Conservation (phyloP, 305 asterid genomes). For the Solanum hybrid region DNA sequence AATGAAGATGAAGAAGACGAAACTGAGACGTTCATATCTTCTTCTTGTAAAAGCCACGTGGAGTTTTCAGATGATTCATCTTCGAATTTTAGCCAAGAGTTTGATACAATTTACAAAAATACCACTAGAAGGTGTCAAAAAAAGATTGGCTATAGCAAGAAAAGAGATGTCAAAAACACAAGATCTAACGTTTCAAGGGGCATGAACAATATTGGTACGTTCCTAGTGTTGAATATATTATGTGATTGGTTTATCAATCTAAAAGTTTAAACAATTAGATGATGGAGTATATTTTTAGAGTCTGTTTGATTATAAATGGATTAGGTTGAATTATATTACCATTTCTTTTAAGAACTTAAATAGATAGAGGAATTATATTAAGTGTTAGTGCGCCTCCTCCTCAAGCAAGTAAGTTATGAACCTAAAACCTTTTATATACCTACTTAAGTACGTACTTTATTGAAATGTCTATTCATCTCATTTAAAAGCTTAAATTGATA, state of each 20-base stretch:
- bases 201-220: neutral
- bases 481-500: neutral
- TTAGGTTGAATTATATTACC: neutral
- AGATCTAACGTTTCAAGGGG: neutral
- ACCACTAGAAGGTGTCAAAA: slow-evolving; percentile 10
- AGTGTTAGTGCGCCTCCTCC: neutral
- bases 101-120: slow-evolving; percentile 22
- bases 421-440: neutral
- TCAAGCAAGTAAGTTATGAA: neutral
- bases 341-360: neutral
- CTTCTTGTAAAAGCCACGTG: slow-evolving; percentile 22
- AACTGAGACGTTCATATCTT: slow-evolving; percentile 38
- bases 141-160: slow-evolving; percentile 8
- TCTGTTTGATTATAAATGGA: neutral
- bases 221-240: neutral
- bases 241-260: neutral
- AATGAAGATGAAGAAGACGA: slow-evolving; percentile 23
- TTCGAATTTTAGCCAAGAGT: slow-evolving; percentile 12
- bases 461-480: neutral
- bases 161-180: slow-evolving; percentile 6
- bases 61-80: slow-evolving; percentile 28
- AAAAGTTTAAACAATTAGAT: neutral
- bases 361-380: neutral
- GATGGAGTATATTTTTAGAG: neutral
- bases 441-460: neutral